Base-by-base conservation (phyloP, 257 asterid species). In the Linderniella brevidens region DNA sequence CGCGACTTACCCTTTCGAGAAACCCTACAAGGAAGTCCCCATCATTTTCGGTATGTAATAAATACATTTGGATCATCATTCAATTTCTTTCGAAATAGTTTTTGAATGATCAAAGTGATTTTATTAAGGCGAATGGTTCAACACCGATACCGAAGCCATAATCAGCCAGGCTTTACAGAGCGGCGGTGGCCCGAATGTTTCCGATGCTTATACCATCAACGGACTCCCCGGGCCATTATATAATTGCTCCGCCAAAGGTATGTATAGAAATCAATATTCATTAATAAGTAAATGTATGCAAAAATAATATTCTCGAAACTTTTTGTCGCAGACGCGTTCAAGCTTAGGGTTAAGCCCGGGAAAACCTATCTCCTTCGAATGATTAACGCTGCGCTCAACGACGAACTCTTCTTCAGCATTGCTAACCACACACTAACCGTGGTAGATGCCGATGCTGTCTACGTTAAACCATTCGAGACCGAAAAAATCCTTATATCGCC, bases 21-120 rank as follows among this genome's bases (percentile, higher is more conserved):
- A 75, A 65, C 90, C 90, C 13, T 47, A 75, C 57, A 72, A 72
- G 54, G 69, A 75, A 72, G 77, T 75, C 13, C 79, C 90, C 15
- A 49, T 75, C 41, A 44, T 72, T 14, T 72, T 78, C 18, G 86
- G 92, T 79, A 52, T 45, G 35, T 25, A 25, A 25, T 25, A 25
- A 25, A 2, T 25, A 2, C 4, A 25, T 2, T 25, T 25, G 32
- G 6, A 25, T 2, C 3, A 2, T 25, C 32, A 2, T 25, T 25
- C 32, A 25, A 25, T 25, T 25, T 25, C 6, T 25, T 6, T 25
- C 6, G 32, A 25, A 25, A 25, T 25, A 3, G 32, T 2, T 25
- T 25, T 6, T 25, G 6, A 25, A 25, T 25, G 32, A 25, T 25
- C 6, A 25, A 25, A 6, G 3, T 25, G 3, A 25, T 2, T 6